Evolutionary conservation across 345 rosid species (phyloP), one percentile per base, ranked within the genome.

Genomic region (Draba incana): DNA sequence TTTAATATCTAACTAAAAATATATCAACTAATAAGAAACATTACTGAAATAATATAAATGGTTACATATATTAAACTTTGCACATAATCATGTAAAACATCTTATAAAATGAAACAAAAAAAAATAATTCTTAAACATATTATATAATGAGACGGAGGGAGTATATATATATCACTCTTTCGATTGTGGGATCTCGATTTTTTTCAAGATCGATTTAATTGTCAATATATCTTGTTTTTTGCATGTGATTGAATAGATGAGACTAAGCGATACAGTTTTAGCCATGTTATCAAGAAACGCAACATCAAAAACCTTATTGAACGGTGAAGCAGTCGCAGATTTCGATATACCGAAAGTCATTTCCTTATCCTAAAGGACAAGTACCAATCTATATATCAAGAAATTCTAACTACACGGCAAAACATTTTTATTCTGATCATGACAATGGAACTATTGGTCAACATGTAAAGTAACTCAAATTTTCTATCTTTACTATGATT

Each of bases 281-380:
- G 37, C 68, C 68, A 35, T 64, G 68, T 13, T 64, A 13, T 49
- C 46, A 12, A 23, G 3, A 11, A 20, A 47, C 4, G 11, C 57
- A 16, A 37, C 45, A 47, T 24, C 11, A 5, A 12, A 51, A 35
- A 51, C 33, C 9, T 24, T 47, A 24, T 25, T 49, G 10, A 27
- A 39, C 15, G 48, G n/a, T 51, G 68, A 12, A 63, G 8, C 12
- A 5, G 24, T 23, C 4, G 45, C 44, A 10, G 46, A 48, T 27
- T 65, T 65, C 52, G 60, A 54, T 66, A 15, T 53, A 54, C 33
- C 62, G 31, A 7, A 44, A 53, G 44, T 51, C n/a, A n/a, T n/a
- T n/a, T n/a, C n/a, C n/a, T 27, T 66, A 62, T 52, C 70, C 70
- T 27, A 23, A 16, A 53, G 70, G 70, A 53, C 43, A 53, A 53